A percentile compares a stretch with the other conserved stretches of the same genome.
These are phyloP conservation scores for Botrytis byssoidea DNA, from an alignment of 2,329 filamentous ascomycete genomes.

Conservation along the genomic window DNA sequence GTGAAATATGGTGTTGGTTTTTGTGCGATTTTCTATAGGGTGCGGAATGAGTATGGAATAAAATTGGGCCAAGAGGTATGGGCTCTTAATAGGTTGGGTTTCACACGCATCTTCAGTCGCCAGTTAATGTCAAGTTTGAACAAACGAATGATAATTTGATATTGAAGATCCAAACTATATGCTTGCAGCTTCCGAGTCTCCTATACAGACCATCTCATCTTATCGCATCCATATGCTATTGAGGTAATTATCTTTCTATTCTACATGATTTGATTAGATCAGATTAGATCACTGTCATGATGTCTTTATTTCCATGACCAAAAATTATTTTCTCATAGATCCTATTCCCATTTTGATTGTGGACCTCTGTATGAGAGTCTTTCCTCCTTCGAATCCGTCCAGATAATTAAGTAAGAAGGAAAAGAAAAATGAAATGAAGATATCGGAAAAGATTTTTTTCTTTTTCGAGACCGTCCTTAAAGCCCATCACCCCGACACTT, in stretches of 20 bases:
- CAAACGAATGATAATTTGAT: slow-evolving; percentile 4
- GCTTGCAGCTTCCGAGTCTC: neutral
- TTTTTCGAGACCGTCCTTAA: neutral
- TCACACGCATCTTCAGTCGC: neutral
- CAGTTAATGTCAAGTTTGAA: neutral
- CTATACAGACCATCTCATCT: neutral
- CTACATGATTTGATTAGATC: slow-evolving; percentile 10
- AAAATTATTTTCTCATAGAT: slow-evolving; percentile 1
- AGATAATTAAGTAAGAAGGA: slow-evolving; percentile 1
- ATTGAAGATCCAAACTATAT: neutral
- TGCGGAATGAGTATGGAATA: neutral
- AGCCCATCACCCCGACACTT: neutral
- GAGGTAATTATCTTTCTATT: slow-evolving; percentile 13
- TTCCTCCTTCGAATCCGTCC: neutral
- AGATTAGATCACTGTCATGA: neutral
- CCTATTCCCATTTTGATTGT: slow-evolving; percentile 7
- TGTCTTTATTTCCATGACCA: slow-evolving; percentile 1
- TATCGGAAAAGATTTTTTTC: slow-evolving; percentile 1
- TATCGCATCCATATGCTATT: slow-evolving; percentile 5
- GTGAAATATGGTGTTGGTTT: neutral
- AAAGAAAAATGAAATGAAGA: neutral
- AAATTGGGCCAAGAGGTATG: neutral
- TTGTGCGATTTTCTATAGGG: neutral
- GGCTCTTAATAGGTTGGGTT: neutral
- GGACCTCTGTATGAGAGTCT: slow-evolving; percentile 10